A percentile compares a stretch with the other conserved stretches of the same genome.
Conservation (phyloP, 164 flowering plant species). For the Tinospora cordifolia region DNA sequence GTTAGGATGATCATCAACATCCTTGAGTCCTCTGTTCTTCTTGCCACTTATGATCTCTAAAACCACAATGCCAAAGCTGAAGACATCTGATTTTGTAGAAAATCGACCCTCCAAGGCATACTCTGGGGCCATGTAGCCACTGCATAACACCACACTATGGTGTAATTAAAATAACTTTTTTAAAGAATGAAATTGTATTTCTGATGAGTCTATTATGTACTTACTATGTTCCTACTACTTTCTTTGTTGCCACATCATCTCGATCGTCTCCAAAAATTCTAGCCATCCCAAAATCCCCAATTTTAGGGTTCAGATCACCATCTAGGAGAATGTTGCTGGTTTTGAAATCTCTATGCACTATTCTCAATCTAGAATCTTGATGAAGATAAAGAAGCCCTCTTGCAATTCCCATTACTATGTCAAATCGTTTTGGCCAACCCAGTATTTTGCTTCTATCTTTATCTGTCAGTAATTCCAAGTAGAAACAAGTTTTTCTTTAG, state of each 20-base stretch:
- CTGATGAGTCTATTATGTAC: neutral
- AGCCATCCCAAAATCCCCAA: slow-evolving; percentile 10
- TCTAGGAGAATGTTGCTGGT: slow-evolving; percentile 4
- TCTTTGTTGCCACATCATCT: neutral
- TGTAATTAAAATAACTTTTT: neutral
- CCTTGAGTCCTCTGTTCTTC: neutral
- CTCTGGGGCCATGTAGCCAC: neutral
- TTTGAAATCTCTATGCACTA: slow-evolving; percentile 4
- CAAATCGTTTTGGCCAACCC: neutral
- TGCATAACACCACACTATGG: neutral
- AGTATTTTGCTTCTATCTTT: neutral
- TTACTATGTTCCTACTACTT: slow-evolving; percentile 10
- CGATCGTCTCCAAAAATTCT: slow-evolving; percentile 1
- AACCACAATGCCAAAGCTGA: slow-evolving; percentile 2
- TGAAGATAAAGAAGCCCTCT: slow-evolving; percentile 3
- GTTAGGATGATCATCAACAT: neutral
- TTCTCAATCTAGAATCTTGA: slow-evolving; percentile 6
- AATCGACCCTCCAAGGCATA: neutral
- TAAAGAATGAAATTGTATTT: neutral
- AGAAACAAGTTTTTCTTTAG: neutral
- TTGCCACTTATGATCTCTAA: slow-evolving; percentile 8
- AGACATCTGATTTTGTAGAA: slow-evolving; percentile 5
- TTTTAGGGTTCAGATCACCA: neutral
- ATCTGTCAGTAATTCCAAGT: neutral
- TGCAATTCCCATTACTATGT: slow-evolving; percentile 3